Base-by-base conservation (phyloP, 495 filamentous ascomycete species). In the Apiosordaria backusii region DNA sequence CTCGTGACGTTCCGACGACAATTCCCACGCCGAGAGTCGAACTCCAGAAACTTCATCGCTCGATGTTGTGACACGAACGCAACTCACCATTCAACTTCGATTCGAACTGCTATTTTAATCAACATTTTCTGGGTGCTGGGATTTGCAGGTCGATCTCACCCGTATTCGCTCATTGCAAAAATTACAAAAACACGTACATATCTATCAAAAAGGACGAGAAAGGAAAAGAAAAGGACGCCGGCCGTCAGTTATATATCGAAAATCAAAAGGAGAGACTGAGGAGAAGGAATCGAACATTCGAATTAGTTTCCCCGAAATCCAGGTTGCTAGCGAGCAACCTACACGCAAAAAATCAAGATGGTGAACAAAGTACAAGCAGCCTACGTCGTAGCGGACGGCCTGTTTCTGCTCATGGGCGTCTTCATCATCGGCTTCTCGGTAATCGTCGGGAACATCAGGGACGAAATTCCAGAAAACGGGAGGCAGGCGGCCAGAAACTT, bases 341-440 rank as follows among this genome's bases (percentile, higher is more conserved):
- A 53, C 67, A 35, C 53, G 40, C 21, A 60, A 70, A 25, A 18
- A 50, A n/a, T n/a, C 61, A 81, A 69, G 53, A 87, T 86, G 84
- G 77, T 76, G 68, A 84, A 86, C 78, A 86, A 84, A 65, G 80
- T 89, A 52, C 78, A 88, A 29, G 60, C 82, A 68, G 78, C 81
- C 63, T 89, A 89, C 74, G 64, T 88, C 63, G 72, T 79, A 63
- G 70, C 79, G 65, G 84, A 91, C 71, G 65, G 83, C 67, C 75
- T 92, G 71, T 90, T 91, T 74, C 77, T 88, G 21, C 73, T 79
- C 21, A 85, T 85, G 65, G 90, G 89, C 68, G 82, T 81, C 62
- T 78, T 92, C 62, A 80, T 91, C 66, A 70, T 91, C 63, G 83
- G 80, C 62, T 88, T 89, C 68, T 85, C 87, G 22, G 70, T 91